Evolutionary conservation across 345 rosid genomes (phyloP).

Genomic region (Mercurialis annua): DNA sequence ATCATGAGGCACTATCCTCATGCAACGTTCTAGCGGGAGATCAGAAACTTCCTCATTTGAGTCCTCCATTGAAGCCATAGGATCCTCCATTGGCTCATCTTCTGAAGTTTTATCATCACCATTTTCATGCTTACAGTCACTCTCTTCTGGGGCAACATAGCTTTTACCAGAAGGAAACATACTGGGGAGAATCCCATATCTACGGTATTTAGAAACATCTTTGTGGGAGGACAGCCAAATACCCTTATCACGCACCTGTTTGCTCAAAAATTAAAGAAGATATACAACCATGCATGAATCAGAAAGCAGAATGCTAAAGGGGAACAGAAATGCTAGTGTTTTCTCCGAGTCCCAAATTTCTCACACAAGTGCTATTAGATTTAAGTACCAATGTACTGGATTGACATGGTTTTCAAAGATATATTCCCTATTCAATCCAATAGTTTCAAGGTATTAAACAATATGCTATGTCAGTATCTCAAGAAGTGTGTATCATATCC

Average conservation of each 20-base stretch:
- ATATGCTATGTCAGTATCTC: neutral
- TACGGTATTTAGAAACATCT: constrained; percentile 49
- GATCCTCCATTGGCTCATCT: constrained; percentile 29
- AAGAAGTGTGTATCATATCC: neutral
- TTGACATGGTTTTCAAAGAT: neutral
- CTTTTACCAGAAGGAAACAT: constrained; percentile 82
- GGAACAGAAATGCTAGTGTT: neutral
- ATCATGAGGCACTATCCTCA: constrained; percentile 94
- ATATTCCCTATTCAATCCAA: neutral
- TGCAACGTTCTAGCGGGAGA: constrained; percentile 79
- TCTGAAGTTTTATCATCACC: constrained; percentile 28
- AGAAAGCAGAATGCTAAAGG: neutral
- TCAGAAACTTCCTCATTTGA: constrained; percentile 56
- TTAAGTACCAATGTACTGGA: neutral
- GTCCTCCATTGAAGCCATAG: constrained; percentile 28
- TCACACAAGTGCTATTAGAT: neutral
- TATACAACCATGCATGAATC: neutral
- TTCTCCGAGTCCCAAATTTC: neutral
- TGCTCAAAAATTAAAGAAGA: neutral
- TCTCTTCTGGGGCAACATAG: constrained; percentile 24
- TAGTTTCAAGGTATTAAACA: neutral
- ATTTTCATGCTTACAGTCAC: constrained; percentile 29
- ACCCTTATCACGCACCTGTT: constrained; percentile 68
- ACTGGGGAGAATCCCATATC: constrained; percentile 53
- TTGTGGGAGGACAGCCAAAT: constrained; percentile 71